These are phyloP conservation scores for Pseudognaphalium luteoalbum DNA, from an alignment of 129 eudicot genomes.

Conservation along the genomic window DNA sequence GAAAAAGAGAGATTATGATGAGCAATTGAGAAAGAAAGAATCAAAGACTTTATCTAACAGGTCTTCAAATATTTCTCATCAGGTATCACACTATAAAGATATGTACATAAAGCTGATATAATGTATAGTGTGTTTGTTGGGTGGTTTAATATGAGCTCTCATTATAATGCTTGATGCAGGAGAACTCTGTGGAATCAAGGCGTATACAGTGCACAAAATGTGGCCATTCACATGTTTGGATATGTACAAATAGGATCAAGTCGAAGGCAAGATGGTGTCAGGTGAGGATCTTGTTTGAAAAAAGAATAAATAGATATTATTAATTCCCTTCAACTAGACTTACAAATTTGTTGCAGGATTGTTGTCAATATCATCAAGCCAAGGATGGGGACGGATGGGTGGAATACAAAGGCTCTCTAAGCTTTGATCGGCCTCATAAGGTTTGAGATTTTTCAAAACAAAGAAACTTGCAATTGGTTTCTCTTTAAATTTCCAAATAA, in stretches of 20 bases:
- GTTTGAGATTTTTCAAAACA: conserved; percentile 35
- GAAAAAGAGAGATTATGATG: conserved; percentile 90
- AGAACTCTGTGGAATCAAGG: conserved; percentile 84
- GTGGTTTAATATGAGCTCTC: conserved; percentile 16
- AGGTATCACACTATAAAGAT: conserved; percentile 42
- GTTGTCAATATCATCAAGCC: conserved; percentile 97
- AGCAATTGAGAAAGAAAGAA: conserved; percentile 85
- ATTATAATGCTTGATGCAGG: conserved; percentile 43
- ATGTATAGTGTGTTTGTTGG: not conserved
- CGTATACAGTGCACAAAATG: conserved; percentile 98
- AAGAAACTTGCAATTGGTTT: not conserved
- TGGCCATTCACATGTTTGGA: conserved; percentile 92
- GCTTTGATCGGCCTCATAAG: conserved; percentile 81
- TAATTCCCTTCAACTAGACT: not conserved
- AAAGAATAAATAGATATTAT: not conserved
- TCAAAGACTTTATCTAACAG: conserved; percentile 57
- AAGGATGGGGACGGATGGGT: conserved; percentile 99
- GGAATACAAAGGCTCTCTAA: conserved; percentile 88
- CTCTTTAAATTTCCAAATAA: conserved; percentile 59
- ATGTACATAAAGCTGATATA: not conserved
- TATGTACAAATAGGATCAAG: conserved; percentile 87
- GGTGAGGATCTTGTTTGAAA: conserved; percentile 42
- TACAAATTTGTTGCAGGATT: conserved; percentile 60
- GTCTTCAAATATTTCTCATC: conserved; percentile 71
- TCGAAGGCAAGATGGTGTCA: conserved; percentile 99